These are phyloP conservation scores for Candida smagusa DNA, from an alignment of 1,139 yeast genomes.

Conservation along the genomic window DNA sequence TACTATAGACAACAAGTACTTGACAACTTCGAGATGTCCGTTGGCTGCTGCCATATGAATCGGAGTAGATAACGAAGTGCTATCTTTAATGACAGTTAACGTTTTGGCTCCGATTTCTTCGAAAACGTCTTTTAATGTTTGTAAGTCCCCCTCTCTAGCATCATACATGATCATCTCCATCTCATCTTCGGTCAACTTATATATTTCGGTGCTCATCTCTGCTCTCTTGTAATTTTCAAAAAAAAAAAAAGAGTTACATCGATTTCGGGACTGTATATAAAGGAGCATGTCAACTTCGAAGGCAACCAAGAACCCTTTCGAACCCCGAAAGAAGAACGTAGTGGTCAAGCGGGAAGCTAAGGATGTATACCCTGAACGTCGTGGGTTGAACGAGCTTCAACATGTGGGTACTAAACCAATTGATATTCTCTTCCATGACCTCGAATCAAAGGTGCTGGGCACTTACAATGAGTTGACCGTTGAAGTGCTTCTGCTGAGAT, in stretches of 20 bases:
- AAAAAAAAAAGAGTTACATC: background rate
- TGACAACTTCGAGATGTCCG: constrained; percentile 73
- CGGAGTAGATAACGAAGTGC: constrained; percentile 66
- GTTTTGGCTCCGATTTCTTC: constrained; percentile 53
- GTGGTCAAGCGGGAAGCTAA: constrained; percentile 33
- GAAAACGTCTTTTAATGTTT: constrained; percentile 65
- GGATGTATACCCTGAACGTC: constrained; percentile 32
- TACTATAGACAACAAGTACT: constrained; percentile 54
- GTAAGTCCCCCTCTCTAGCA: constrained; percentile 85
- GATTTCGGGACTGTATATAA: background rate
- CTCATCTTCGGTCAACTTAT: constrained; percentile 60
- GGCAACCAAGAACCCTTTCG: constrained; percentile 33
- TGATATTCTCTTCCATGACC: constrained; percentile 31
- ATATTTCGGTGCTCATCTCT: constrained; percentile 9
- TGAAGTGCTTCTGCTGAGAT: constrained; percentile 11
- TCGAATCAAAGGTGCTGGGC: constrained; percentile 27
- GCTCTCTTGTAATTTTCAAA: background rate
- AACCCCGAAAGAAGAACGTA: constrained; percentile 19
- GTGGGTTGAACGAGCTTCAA: constrained; percentile 37
- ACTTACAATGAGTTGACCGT: constrained; percentile 24
- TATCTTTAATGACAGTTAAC: constrained; percentile 56
- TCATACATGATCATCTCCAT: constrained; percentile 78
- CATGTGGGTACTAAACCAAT: constrained; percentile 30
- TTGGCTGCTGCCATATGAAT: constrained; percentile 95
- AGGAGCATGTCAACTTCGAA: background rate